These are phyloP conservation scores for Blepharisma stoltei DNA, from an alignment of 73 alveolate species.

Conservation along the genomic window DNA sequence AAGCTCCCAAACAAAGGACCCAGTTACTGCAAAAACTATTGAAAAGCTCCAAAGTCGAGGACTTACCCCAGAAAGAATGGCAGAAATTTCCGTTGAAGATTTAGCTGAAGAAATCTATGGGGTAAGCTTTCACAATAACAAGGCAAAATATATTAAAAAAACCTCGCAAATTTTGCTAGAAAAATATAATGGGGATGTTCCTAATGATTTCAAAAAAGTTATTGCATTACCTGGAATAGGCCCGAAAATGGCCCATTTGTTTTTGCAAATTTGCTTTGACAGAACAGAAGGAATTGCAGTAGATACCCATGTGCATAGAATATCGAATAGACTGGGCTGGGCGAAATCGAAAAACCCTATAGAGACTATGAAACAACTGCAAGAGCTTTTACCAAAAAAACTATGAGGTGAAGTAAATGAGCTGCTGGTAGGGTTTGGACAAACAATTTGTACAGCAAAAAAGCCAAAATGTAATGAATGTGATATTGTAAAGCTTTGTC, in stretches of 20 bases:
- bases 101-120: conserved; percentile 58
- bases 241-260: conserved; percentile 76
- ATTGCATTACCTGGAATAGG: conserved; percentile 89
- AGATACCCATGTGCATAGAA: conserved; percentile 94
- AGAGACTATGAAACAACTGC: conserved; percentile 77
- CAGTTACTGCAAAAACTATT: conserved; percentile 70
- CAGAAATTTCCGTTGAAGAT: conserved; percentile 51
- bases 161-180: conserved; percentile 69
- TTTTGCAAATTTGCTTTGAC: conserved; percentile 68
- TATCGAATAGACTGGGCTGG: conserved; percentile 86
- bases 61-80: conserved; percentile 66
- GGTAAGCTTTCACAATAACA: conserved; percentile 77
- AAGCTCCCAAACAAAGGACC: conserved; percentile 88
- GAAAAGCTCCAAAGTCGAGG: conserved; percentile 66
- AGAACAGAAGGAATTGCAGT: conserved; percentile 84
- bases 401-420: conserved; percentile 76
- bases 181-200: conserved; percentile 73
- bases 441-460: conserved; percentile 77
- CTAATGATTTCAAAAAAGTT: conserved; percentile 61
- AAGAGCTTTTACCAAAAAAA: conserved; percentile 71
- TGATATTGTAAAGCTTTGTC: too few relatives aligned
- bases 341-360: conserved; percentile 81
- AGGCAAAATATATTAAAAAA: conserved; percentile 73
- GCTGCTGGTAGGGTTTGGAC: conserved; percentile 90
- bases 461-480: conserved; percentile 74